Conservation (phyloP, 2,329 filamentous ascomycete species). For the Didymella lethalis region DNA sequence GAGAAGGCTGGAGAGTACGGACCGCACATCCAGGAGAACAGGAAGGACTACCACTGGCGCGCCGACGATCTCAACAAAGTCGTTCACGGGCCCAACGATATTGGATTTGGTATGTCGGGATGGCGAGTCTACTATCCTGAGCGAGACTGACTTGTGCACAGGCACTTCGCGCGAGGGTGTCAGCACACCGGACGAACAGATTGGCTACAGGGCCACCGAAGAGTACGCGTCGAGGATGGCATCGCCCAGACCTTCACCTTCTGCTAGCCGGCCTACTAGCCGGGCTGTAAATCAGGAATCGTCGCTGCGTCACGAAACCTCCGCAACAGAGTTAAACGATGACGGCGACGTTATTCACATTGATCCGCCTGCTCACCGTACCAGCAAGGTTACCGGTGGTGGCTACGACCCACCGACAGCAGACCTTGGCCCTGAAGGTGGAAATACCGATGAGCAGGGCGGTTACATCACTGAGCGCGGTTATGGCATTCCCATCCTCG, state of each 20-base stretch:
- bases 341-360: slow-evolving; percentile 77
- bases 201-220: slow-evolving; percentile 86
- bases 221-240: slow-evolving; percentile 80
- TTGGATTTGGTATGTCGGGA: slow-evolving; percentile 60
- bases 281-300: slow-evolving; percentile 59
- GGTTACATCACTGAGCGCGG: slow-evolving; percentile 66
- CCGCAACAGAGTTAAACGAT: slow-evolving; percentile 54
- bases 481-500: slow-evolving; percentile 82
- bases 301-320: slow-evolving; percentile 60
- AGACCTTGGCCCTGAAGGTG: slow-evolving; percentile 57
- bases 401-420: slow-evolving; percentile 63
- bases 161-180: slow-evolving; percentile 69
- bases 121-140: slow-evolving; percentile 50
- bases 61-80: slow-evolving; percentile 91
- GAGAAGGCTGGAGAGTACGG: slow-evolving; percentile 75
- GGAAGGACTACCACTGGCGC: slow-evolving; percentile 83
- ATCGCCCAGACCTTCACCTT: slow-evolving; percentile 68
- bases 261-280: slow-evolving; percentile 55
- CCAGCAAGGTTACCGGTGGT: slow-evolving; percentile 55
- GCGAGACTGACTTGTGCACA: slow-evolving; percentile 57
- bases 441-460: slow-evolving; percentile 56
- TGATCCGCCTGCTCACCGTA: slow-evolving; percentile 66
- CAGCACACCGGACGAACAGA: slow-evolving; percentile 87
- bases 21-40: slow-evolving; percentile 64
- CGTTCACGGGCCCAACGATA: slow-evolving; percentile 69